These are phyloP conservation scores for Roridomyces roridus DNA, from an alignment of 768 basidiomycete genomes.

Conservation along the genomic window DNA sequence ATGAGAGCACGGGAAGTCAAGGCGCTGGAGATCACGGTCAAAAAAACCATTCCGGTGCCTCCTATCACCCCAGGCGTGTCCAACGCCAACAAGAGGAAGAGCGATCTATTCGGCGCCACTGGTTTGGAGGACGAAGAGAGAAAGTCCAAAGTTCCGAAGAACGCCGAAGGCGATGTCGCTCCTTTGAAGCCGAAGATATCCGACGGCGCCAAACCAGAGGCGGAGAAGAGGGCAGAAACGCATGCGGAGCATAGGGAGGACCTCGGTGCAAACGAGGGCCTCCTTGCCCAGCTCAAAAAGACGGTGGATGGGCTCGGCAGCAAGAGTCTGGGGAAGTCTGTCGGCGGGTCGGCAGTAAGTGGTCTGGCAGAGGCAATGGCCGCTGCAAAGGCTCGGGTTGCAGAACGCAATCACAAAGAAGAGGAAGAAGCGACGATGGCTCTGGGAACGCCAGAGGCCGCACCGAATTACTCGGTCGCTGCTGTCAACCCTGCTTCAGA, in stretches of 20 bases:
- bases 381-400: slow-evolving; percentile 72
- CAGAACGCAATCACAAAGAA: slow-evolving; percentile 63
- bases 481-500: neutral
- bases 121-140: slow-evolving; percentile 48
- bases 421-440: slow-evolving; percentile 35
- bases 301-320: slow-evolving; percentile 73
- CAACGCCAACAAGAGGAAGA: slow-evolving; percentile 67
- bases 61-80: slow-evolving; percentile 20
- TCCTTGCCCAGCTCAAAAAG: slow-evolving; percentile 72
- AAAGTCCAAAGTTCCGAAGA: slow-evolving; percentile 57
- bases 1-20: slow-evolving; percentile 78
- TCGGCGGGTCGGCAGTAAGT: slow-evolving; percentile 59
- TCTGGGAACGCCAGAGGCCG: slow-evolving; percentile 6
- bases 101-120: slow-evolving; percentile 48
- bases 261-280: slow-evolving; percentile 45
- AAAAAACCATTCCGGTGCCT: slow-evolving; percentile 34
- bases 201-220: neutral
- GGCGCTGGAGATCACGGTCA: slow-evolving; percentile 62
- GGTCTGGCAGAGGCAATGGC: slow-evolving; percentile 74
- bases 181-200: slow-evolving; percentile 10
- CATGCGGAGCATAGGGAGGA: slow-evolving; percentile 16
- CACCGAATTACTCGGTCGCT: neutral
- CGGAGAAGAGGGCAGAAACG: neutral
- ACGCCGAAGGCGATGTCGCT: slow-evolving; percentile 41
- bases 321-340: slow-evolving; percentile 66